A percentile compares a stretch with the other conserved stretches of the same genome.
These are phyloP conservation scores for Amanita molliuscula DNA, from an alignment of 768 basidiomycete species.

Conservation along the genomic window DNA sequence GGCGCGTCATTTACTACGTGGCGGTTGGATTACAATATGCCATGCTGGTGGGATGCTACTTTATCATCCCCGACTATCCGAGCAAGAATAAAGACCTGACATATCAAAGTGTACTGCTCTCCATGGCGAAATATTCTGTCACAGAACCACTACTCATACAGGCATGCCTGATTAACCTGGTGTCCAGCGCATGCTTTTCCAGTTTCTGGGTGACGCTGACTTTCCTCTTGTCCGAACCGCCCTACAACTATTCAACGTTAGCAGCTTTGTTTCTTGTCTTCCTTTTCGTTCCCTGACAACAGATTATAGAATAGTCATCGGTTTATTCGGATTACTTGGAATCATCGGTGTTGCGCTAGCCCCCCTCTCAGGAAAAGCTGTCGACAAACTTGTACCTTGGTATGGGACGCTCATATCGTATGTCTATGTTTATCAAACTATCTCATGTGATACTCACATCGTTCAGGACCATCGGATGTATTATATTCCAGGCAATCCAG, in stretches of 20 bases:
- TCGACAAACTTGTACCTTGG: constrained; percentile 73
- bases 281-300: not conserved
- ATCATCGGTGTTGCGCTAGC: constrained; percentile 61
- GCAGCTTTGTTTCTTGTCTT: constrained; percentile 12
- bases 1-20: constrained; percentile 72
- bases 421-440: not conserved
- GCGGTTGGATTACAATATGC: constrained; percentile 59
- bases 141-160: constrained; percentile 79
- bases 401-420: constrained; percentile 42
- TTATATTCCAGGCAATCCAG: constrained; percentile 53
- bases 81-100: constrained; percentile 56
- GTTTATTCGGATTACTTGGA: constrained; percentile 67
- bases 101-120: constrained; percentile 59
- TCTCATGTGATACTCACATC: not conserved
- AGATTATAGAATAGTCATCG: constrained; percentile 38
- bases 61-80: constrained; percentile 75
- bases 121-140: constrained; percentile 67
- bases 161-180: constrained; percentile 48
- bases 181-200: constrained; percentile 47
- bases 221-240: constrained; percentile 68
- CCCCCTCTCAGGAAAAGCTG: constrained; percentile 55
- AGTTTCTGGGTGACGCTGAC: constrained; percentile 71
- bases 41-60: constrained; percentile 49
- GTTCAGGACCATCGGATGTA: constrained; percentile 33
- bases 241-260: constrained; percentile 69